Evolutionary conservation across 805 yeast genomes (phyloP).

Genomic region (Schizosaccharomyces octosporus): DNA sequence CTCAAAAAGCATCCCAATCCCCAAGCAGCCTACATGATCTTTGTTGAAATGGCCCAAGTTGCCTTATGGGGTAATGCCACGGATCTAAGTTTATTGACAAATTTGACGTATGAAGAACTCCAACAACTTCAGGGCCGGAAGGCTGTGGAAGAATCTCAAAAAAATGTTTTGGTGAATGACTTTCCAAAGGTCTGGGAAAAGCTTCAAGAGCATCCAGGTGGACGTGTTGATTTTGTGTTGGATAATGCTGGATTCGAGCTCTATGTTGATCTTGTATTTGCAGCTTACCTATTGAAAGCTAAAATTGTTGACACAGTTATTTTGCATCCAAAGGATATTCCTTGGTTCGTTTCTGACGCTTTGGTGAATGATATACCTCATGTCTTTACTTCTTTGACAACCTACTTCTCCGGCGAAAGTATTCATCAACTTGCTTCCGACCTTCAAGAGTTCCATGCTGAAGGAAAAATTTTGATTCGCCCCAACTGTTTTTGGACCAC

Average conservation of each 20-base stretch:
- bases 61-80: slow-evolving; percentile 97
- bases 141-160: slow-evolving; percentile 26
- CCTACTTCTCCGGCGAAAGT: slow-evolving; percentile 25
- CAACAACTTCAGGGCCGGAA: slow-evolving; percentile 78
- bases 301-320: slow-evolving; percentile 38
- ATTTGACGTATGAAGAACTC: slow-evolving; percentile 63
- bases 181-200: slow-evolving; percentile 8
- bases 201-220: slow-evolving; percentile 4
- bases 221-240: slow-evolving; percentile 20
- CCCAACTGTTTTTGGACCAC: slow-evolving; percentile 74
- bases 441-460: slow-evolving; percentile 20
- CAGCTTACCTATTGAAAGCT: slow-evolving; percentile 44
- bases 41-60: slow-evolving; percentile 63
- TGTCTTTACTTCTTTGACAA: slow-evolving; percentile 10
- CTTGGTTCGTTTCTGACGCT: slow-evolving; percentile 96
- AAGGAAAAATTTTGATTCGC: slow-evolving; percentile 26
- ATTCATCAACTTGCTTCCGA: slow-evolving; percentile 22
- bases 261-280: slow-evolving; percentile 53
- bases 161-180: slow-evolving; percentile 9
- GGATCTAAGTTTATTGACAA: slow-evolving; percentile 70
- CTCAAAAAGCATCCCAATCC: slow-evolving; percentile 9
- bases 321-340: slow-evolving; percentile 44
- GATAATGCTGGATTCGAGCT: slow-evolving; percentile 62
- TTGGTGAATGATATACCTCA: slow-evolving; percentile 48
- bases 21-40: slow-evolving; percentile 16